phyloP scores from a whole-genome alignment of 768 basidiomycete genomes.

The Lactifluus pinguis region DNA sequence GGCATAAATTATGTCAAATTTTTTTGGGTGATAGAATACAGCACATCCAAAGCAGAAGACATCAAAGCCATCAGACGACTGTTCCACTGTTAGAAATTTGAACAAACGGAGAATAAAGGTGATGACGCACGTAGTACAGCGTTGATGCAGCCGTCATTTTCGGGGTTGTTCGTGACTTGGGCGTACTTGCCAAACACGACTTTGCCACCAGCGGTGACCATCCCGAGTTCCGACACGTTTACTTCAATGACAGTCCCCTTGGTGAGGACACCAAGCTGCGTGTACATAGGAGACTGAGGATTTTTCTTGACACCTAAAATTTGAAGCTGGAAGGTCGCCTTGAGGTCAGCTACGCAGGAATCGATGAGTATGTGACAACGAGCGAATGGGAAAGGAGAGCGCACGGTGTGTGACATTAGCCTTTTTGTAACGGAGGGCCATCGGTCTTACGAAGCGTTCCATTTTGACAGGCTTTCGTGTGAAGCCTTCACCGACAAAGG shows the following conservation, averaged over 20 bases:
- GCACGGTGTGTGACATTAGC: constrained; percentile 98
- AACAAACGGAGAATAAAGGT: neutral
- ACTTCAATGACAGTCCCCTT: constrained; percentile 98
- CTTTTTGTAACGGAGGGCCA: constrained; percentile 96
- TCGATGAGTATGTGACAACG: neutral
- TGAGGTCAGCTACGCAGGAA: constrained; percentile 71
- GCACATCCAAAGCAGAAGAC: neutral
- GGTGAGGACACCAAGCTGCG: constrained; percentile 91
- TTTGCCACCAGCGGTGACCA: constrained; percentile 96
- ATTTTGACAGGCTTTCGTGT: constrained; percentile 98
- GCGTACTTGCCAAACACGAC: constrained; percentile 91
- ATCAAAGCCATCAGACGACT: constrained; percentile 7
- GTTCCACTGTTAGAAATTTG: neutral
- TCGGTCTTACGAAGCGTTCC: constrained; percentile 95
- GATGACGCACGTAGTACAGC: constrained; percentile 72
- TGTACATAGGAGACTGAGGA: constrained; percentile 97
- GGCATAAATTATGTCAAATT: neutral
- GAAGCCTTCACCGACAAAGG: constrained; percentile 96
- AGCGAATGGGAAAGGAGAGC: constrained; percentile 21
- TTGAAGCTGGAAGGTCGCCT: constrained; percentile 97
- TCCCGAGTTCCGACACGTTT: constrained; percentile 95
- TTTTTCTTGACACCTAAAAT: constrained; percentile 99
- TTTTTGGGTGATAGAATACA: neutral
- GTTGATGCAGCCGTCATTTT: constrained; percentile 95
- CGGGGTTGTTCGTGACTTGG: constrained; percentile 89